Evolutionary conservation across 352 stramenopile species (phyloP).

Genomic region (Phytophthora ramorum): DNA sequence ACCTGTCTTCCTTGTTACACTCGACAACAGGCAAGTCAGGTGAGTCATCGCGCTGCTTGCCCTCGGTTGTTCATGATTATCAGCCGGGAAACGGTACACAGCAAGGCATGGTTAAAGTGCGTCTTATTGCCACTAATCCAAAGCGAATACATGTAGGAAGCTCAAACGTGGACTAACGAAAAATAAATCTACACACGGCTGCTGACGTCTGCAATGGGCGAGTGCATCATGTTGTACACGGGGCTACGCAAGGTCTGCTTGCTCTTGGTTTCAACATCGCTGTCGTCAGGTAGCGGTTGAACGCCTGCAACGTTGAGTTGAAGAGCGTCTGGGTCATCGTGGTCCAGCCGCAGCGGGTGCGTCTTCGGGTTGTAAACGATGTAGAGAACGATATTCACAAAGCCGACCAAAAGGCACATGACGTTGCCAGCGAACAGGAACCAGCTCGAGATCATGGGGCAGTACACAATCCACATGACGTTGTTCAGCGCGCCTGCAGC

Average conservation of each 20-base stretch:
- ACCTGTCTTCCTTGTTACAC: no score
- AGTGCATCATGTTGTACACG: constrained; percentile 35
- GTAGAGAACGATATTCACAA: constrained; percentile 39
- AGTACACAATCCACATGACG: constrained; percentile 47
- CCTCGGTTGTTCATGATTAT: no score
- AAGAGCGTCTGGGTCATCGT: constrained; percentile 20
- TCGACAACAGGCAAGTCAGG: no score
- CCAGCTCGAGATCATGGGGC: constrained; percentile 42
- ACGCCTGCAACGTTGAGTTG: no score
- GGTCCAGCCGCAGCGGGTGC: constrained; percentile 13
- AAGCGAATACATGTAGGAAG: no score
- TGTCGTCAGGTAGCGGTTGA: neutral
- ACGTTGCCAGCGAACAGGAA: constrained; percentile 42
- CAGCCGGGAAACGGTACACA: no score
- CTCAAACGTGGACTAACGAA: no score
- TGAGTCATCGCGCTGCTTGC: no score
- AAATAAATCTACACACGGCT: constrained; percentile 20
- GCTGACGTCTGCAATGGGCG: constrained; percentile 24
- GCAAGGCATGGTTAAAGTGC: no score
- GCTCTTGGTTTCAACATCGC: constrained; percentile 11
- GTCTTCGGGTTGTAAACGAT: constrained; percentile 43
- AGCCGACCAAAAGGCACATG: constrained; percentile 31
- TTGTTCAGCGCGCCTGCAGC: constrained; percentile 39
- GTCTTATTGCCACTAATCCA: no score
- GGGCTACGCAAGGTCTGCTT: constrained; percentile 12